Evolutionary conservation across 2,329 filamentous ascomycete species (phyloP).

Genomic region (Epichloe sylvatica): DNA sequence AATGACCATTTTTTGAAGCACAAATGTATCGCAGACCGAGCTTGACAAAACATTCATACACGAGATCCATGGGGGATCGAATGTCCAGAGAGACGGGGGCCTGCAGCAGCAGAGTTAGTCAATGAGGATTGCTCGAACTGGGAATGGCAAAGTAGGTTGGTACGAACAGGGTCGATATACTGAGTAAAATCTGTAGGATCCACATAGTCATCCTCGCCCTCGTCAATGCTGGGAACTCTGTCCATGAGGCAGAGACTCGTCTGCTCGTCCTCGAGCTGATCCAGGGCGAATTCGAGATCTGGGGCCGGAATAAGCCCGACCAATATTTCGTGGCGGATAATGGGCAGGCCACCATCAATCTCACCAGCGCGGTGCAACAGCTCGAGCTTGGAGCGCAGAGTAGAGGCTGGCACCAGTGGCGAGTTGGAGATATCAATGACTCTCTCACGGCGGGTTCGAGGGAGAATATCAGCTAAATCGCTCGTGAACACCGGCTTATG

Average conservation of each 20-base stretch:
- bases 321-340: constrained; percentile 63
- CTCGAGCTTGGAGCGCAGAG: constrained; percentile 68
- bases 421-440: constrained; percentile 82
- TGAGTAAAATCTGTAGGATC: constrained; percentile 76
- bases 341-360: constrained; percentile 80
- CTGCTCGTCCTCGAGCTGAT: constrained; percentile 65
- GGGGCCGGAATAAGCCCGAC: constrained; percentile 88
- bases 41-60: constrained; percentile 94
- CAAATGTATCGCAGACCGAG: constrained; percentile 86
- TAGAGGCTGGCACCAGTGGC: constrained; percentile 61
- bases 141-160: neutral
- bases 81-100: constrained; percentile 82
- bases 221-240: constrained; percentile 46
- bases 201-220: constrained; percentile 43
- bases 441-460: constrained; percentile 57
- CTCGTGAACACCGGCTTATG: constrained; percentile 82
- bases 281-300: constrained; percentile 84
- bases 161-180: constrained; percentile 71
- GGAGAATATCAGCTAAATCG: constrained; percentile 75
- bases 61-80: constrained; percentile 79
- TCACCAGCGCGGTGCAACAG: constrained; percentile 74
- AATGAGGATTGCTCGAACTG: neutral
- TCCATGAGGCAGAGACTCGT: constrained; percentile 72
- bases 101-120: constrained; percentile 23
- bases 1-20: constrained; percentile 70